Evolutionary conservation across 129 eudicot species (phyloP).

Genomic region (Solidago caesia): DNA sequence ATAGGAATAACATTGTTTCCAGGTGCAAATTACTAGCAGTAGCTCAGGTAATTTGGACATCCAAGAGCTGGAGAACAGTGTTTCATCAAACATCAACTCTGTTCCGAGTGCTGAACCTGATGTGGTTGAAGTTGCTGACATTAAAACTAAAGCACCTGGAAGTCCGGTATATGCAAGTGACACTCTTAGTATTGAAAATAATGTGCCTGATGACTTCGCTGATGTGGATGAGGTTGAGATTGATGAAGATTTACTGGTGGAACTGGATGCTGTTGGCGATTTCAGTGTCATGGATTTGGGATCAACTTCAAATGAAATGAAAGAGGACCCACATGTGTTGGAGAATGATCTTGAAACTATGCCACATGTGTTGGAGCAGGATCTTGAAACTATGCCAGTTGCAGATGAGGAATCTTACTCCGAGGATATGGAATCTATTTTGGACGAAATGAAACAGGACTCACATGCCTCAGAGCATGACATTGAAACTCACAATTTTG

Average conservation of each 20-base stretch:
- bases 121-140: slow-evolving; percentile 27
- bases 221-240: slow-evolving; percentile 57
- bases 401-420: slow-evolving; percentile 25
- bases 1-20: slow-evolving; percentile 26
- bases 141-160: slow-evolving; percentile 36
- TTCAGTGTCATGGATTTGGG: slow-evolving; percentile 42
- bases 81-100: slow-evolving; percentile 19
- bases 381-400: slow-evolving; percentile 20
- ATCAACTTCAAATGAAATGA: slow-evolving; percentile 35
- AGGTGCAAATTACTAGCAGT: slow-evolving; percentile 32
- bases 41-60: slow-evolving; percentile 26
- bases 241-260: slow-evolving; percentile 62
- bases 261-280: slow-evolving; percentile 78
- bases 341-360: slow-evolving; percentile 27
- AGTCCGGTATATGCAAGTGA: slow-evolving; percentile 25
- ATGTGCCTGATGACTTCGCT: slow-evolving; percentile 37
- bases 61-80: slow-evolving; percentile 26
- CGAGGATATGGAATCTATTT: slow-evolving; percentile 26
- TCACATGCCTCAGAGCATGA: slow-evolving; percentile 20
- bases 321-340: slow-evolving; percentile 9
- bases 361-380: slow-evolving; percentile 15
- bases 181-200: slow-evolving; percentile 22
- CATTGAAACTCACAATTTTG: slow-evolving; percentile 21
- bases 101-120: slow-evolving; percentile 26
- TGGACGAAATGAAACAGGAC: slow-evolving; percentile 27